phyloP scores from a whole-genome alignment of 257 asterid species.

The Salvia hispanica region DNA sequence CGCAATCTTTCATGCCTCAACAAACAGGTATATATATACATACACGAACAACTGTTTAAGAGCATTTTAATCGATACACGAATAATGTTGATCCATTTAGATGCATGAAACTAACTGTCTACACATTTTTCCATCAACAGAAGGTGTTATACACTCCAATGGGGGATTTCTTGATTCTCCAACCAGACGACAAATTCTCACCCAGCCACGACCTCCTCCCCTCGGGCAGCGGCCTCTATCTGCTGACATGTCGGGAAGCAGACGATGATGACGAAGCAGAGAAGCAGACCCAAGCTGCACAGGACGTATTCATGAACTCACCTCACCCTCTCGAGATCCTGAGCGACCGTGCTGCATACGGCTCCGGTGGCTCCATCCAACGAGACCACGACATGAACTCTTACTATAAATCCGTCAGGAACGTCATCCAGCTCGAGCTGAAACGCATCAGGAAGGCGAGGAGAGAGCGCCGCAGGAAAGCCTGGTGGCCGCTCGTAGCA shows the following conservation, averaged over 20 bases:
- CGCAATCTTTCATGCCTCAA: constrained; percentile 81
- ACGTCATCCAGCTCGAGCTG: constrained; percentile 70
- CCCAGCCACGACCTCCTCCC: constrained; percentile 94
- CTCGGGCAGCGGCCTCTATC: constrained; percentile 78
- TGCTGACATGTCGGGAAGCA: constrained; percentile 48
- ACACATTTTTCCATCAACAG: constrained; percentile 41
- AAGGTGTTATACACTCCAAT: constrained; percentile 74
- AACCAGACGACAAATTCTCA: constrained; percentile 78
- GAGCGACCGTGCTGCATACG: constrained; percentile 86
- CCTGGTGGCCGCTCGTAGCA: constrained; percentile 70
- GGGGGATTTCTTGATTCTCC: constrained; percentile 92
- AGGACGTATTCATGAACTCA: constrained; percentile 57
- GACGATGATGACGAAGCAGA: constrained; percentile 49
- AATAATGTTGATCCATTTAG: neutral
- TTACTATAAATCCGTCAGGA: constrained; percentile 58
- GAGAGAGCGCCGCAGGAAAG: constrained; percentile 55
- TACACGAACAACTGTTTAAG: too few relatives aligned
- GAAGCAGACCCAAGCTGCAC: constrained; percentile 68
- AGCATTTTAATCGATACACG: too few relatives aligned
- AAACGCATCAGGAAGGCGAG: constrained; percentile 53
- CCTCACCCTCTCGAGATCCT: constrained; percentile 97
- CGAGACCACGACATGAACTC: constrained; percentile 91
- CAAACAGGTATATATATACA: constrained; percentile 54
- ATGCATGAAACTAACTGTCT: neutral
- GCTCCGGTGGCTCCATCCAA: constrained; percentile 79